Percentiles rank a stretch among this genome's conserved stretches.
phyloP scores from a whole-genome alignment of 768 basidiomycete species.

The Holtermannia corniformis region DNA sequence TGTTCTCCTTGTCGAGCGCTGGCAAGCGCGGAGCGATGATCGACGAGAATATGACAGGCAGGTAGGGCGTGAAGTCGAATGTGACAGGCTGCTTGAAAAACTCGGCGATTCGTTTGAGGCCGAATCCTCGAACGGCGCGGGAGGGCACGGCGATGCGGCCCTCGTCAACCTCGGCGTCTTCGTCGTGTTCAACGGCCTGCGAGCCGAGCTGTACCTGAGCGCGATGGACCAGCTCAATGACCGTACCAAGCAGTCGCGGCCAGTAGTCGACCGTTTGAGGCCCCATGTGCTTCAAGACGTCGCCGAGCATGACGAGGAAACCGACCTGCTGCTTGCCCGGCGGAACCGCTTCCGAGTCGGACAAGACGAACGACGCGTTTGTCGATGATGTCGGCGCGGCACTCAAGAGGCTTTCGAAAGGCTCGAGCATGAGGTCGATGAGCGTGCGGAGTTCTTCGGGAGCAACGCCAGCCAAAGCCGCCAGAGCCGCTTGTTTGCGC shows the following conservation, averaged over 20 bases:
- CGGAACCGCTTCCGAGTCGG: conserved; percentile 6
- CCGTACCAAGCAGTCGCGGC: conserved; percentile 63
- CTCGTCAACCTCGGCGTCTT: conserved; percentile 42
- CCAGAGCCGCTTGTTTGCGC: conserved; percentile 64
- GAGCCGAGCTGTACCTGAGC: conserved; percentile 55
- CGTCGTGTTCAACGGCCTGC: conserved; percentile 25
- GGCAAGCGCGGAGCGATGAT: conserved; percentile 77
- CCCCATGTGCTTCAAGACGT: conserved; percentile 73
- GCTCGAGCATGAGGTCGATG: conserved; percentile 77
- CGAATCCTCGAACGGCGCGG: conserved; percentile 67
- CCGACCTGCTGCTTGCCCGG: conserved; percentile 58
- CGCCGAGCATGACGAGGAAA: conserved; percentile 72
- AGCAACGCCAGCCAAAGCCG: conserved; percentile 58
- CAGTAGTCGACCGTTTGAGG: conserved; percentile 59
- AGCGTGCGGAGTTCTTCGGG: conserved; percentile 66
- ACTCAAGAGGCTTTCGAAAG: conserved; percentile 45
- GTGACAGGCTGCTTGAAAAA: conserved; percentile 67
- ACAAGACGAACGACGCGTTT: conserved; percentile 12
- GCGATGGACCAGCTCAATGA: conserved; percentile 55
- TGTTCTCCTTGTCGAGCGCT: conserved; percentile 69
- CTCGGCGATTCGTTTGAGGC: conserved; percentile 74
- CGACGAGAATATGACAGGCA: conserved; percentile 55
- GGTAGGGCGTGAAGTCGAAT: conserved; percentile 68
- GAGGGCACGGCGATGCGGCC: conserved; percentile 44
- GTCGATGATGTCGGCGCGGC: conserved; percentile 13